Percentiles rank a stretch among this genome's conserved stretches.
Evolutionary conservation across 2,329 filamentous ascomycete genomes (phyloP).

Genomic region (Trichoderma guizhouense): DNA sequence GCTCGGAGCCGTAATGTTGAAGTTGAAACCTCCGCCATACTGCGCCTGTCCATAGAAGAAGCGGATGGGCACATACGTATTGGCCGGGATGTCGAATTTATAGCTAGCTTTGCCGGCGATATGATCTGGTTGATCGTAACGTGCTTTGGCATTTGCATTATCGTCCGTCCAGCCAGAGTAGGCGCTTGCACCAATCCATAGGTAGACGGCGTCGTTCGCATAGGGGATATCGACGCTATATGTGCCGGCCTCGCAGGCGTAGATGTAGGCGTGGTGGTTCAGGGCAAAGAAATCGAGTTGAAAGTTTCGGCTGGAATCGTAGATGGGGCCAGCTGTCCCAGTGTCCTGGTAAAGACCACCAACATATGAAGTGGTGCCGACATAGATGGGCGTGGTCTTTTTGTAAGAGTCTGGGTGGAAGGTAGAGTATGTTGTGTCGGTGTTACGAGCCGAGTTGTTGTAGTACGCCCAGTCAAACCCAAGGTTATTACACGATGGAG

Average conservation of each 20-base stretch:
- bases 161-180: slow-evolving; percentile 25
- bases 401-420: background rate
- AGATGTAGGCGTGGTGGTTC: slow-evolving; percentile 28
- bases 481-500: background rate
- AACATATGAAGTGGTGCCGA: background rate
- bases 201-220: slow-evolving; percentile 21
- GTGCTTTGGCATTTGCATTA: slow-evolving; percentile 24
- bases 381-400: background rate
- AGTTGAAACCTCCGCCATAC: slow-evolving; percentile 16
- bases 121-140: slow-evolving; percentile 22
- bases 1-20: slow-evolving; percentile 14
- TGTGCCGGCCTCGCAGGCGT: slow-evolving; percentile 25
- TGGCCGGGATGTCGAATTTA: slow-evolving; percentile 18
- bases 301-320: slow-evolving; percentile 15
- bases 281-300: slow-evolving; percentile 24
- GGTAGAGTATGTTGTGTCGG: background rate
- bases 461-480: background rate
- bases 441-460: background rate
- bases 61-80: slow-evolving; percentile 18
- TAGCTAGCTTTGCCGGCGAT: slow-evolving; percentile 23
- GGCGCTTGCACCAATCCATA: slow-evolving; percentile 24
- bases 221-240: slow-evolving; percentile 25
- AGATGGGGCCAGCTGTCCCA: background rate
- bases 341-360: background rate
- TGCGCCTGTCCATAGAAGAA: slow-evolving; percentile 21